Conservation (phyloP, 768 basidiomycete genomes). For the Tricholoma flavovirens region DNA sequence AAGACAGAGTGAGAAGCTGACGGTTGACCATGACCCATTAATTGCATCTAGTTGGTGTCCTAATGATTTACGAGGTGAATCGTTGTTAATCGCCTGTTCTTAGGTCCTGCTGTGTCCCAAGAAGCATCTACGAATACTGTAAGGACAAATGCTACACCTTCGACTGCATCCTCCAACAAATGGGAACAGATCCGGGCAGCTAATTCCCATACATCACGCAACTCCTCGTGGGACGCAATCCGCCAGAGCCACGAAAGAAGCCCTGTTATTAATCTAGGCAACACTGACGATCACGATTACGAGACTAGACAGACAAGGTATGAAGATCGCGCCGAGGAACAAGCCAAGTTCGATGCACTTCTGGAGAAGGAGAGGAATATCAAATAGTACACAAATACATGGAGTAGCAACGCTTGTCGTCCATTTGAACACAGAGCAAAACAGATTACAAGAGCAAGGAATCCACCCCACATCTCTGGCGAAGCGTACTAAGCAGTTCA, state of each 20-base stretch:
- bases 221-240: slow-evolving; percentile 64
- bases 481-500: background rate
- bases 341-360: slow-evolving; percentile 54
- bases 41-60: slow-evolving; percentile 2
- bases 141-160: background rate
- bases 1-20: slow-evolving; percentile 15
- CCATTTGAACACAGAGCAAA: background rate
- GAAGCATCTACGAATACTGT: slow-evolving; percentile 1
- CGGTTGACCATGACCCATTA: slow-evolving; percentile 11
- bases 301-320: slow-evolving; percentile 8
- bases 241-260: slow-evolving; percentile 51
- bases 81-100: background rate
- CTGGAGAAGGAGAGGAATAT: slow-evolving; percentile 51
- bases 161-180: slow-evolving; percentile 26
- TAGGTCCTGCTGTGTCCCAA: slow-evolving; percentile 4
- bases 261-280: slow-evolving; percentile 15
- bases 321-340: slow-evolving; percentile 37
- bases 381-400: slow-evolving; percentile 14
- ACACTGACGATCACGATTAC: background rate
- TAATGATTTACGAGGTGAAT: background rate
- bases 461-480: background rate
- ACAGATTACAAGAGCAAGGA: background rate
- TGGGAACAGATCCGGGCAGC: slow-evolving; percentile 67
- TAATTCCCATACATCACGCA: slow-evolving; percentile 35
- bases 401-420: slow-evolving; percentile 6